A percentile compares a stretch with the other conserved stretches of the same genome.
Conservation (phyloP, 768 basidiomycete genomes). For the Kondoa malvinella region DNA sequence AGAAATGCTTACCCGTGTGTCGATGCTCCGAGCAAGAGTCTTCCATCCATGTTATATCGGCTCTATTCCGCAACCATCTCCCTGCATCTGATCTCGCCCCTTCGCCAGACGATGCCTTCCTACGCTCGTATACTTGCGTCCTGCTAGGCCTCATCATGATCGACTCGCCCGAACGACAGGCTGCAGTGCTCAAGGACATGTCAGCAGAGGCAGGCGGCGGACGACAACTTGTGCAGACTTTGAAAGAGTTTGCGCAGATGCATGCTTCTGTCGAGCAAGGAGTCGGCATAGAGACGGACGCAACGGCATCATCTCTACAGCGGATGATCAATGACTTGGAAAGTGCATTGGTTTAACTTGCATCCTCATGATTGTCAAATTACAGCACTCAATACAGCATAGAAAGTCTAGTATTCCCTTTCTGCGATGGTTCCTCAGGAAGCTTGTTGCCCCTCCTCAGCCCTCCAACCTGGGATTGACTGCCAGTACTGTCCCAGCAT, state of each 20-base stretch:
- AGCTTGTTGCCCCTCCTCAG: no score
- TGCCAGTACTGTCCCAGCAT: neutral
- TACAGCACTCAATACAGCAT: no score
- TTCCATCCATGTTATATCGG: neutral
- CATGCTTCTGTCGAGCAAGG: neutral
- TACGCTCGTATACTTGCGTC: neutral
- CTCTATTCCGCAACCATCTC: neutral
- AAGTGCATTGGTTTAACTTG: neutral
- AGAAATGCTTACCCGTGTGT: neutral
- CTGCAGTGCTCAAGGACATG: neutral
- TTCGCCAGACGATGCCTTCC: neutral
- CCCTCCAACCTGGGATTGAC: no score
- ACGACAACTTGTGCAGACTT: neutral
- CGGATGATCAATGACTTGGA: neutral
- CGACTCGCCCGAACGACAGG: neutral
- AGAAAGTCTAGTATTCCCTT: no score
- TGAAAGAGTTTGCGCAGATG: neutral
- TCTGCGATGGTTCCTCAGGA: no score
- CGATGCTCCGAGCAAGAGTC: neutral
- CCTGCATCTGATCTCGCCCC: neutral
- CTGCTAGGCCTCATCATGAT: slow-evolving; percentile 3
- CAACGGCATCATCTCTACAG: neutral
- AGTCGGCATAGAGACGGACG: neutral
- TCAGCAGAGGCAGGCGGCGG: neutral
- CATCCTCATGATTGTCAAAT: no score